Evolutionary conservation across 306 rosid species (phyloP), one percentile per base, ranked within the genome.

Genomic region (Prunus salicina): DNA sequence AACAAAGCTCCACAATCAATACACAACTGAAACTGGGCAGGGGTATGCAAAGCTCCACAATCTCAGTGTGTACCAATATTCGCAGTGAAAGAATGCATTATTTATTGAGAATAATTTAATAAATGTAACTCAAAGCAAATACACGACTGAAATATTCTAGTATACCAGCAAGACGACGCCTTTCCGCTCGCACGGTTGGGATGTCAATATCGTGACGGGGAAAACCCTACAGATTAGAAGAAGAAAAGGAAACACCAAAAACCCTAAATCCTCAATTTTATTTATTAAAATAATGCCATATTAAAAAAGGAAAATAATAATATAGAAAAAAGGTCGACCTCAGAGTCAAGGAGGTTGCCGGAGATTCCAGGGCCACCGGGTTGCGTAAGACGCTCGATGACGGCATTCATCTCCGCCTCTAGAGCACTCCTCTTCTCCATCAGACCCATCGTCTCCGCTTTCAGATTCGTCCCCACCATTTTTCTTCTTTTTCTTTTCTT

Each of bases 361-460:
- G 97, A 90, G 1, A 90, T 90, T 10, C 97, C 97, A 32, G 98
- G 97, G 12, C 85, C 96, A 18, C 97, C 92, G n/a, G 93, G 91
- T 65, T 78, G 97, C 74, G 84, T 81, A 67, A 92, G 97, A 71
- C 87, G 89, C 25, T 79, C 75, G 81, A 92, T 89, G 88, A 95
- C 88, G 3, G 87, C 65, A 58, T 92, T 85, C 97, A 95, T 92
- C 81, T 92, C 97, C 12, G 83, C 76, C 82, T 95, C 98, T 60
- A 95, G 16, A 22, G 83, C 74, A 28, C 71, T 82, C 41, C 97
- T 89, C 76, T 87, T 92, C 51, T 90, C 92, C 87, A 92, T 95
- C 76, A 95, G 86, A 65, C 81, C 81, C 73, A 72, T 79, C 2
- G 96, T 88, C 75, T 95, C 97, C 10, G 90, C 89, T 72, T 92